Evolutionary conservation across 176 grass and related monocot genomes (phyloP).

Genomic region (Raddia distichophylla): DNA sequence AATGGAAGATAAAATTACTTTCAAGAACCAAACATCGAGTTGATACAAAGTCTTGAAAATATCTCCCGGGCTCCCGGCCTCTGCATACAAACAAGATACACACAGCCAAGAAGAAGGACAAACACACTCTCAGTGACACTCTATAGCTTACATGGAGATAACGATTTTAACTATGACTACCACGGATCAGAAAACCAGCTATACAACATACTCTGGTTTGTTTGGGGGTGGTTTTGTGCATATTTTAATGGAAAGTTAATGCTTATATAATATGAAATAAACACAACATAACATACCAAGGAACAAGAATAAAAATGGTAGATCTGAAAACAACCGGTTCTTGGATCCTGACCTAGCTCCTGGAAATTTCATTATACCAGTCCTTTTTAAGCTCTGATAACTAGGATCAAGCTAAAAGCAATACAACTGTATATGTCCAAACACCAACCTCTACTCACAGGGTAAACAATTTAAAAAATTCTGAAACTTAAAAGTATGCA

Average conservation of each 20-base stretch:
- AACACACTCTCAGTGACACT: too few species aligned
- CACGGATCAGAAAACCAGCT: not conserved
- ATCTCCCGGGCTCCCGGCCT: too few species aligned
- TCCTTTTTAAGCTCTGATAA: not conserved
- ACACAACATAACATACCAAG: not conserved
- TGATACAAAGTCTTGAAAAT: too few species aligned
- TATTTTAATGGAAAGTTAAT: constrained; percentile 2
- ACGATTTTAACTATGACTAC: not conserved
- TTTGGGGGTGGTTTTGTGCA: not conserved
- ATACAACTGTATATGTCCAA: not conserved
- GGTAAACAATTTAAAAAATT: not conserved
- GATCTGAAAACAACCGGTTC: not conserved
- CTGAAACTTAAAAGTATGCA: not conserved
- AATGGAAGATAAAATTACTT: too few species aligned
- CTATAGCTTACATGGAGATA: constrained; percentile 7
- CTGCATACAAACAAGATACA: too few species aligned
- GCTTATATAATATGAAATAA: not conserved
- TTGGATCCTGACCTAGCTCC: not conserved
- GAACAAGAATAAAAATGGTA: not conserved
- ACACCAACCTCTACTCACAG: not conserved
- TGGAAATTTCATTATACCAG: not conserved
- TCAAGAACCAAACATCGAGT: too few species aligned
- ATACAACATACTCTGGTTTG: not conserved
- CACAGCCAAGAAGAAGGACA: too few species aligned
- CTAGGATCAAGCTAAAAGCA: constrained; percentile 17